Base-by-base conservation (phyloP, 768 basidiomycete genomes). In the Podaxis sp. region DNA sequence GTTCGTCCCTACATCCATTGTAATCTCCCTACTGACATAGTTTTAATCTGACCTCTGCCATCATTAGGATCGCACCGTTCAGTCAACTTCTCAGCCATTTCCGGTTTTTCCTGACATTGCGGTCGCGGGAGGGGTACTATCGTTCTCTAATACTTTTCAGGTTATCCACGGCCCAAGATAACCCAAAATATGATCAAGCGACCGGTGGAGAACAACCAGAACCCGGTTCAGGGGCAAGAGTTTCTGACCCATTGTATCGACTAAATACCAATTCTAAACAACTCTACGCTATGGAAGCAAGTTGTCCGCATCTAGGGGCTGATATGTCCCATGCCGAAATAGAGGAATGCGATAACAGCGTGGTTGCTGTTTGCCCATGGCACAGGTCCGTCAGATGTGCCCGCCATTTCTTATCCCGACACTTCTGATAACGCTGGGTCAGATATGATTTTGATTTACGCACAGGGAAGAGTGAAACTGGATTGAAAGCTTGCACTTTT, bases 281-380 rank as follows among this genome's bases (percentile, higher is more conserved):
- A 66, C 76, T 92, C 12, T 93, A 92, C 69, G 85, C 84, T 7
- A 93, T 93, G 90, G 90, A 93, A 72, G 84, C 88, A 4, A 84
- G 80, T 9, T 93, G 91, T 71, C 91, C 91, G 3, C 92, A 93
- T 75, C 80, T 92, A 7, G 90, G 90, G 2, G 90, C 90, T 22
- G 90, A 92, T 60, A 79, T 92, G 73, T 88, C 87, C 13, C 89
- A 92, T 76, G 90, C 89, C 1, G 89, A 90, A 44, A 89, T 90
- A n/a, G 89, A 90, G 68, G 86, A 84, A 60, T 86, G 81, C 64
- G 87, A 87, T 54, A 75, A 73, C 12, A 81, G 83, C 19, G 66
- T 84, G 2, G 84, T 90, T 1, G 85, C 86, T 9, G 89, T 90
- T 11, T 91, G 89, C 72, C 89, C 89, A 2, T 91, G 89, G 88